Evolutionary conservation across 306 rosid genomes (phyloP), one percentile per base, ranked within the genome.

Genomic region (Casuarina glauca): DNA sequence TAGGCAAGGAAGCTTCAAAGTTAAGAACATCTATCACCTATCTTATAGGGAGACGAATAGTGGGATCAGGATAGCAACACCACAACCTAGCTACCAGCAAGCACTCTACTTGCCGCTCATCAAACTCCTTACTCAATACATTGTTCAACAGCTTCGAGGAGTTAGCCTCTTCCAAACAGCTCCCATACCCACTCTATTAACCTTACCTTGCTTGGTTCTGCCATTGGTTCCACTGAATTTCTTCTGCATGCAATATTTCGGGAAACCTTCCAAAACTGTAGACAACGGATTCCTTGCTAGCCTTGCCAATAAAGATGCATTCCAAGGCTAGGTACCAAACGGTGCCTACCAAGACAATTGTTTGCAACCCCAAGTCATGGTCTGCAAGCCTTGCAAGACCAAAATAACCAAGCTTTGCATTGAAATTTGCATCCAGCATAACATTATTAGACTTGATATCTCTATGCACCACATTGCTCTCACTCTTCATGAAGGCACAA

Each of bases 111-210:
- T 84, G 62, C 26, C 11, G n/a, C 58, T 77, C 83, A 51, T 84
- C 72, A 15, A 62, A 84, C 17, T 81, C 78, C 58, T 0, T 17
- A 0, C 45, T 49, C 45, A 84, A 69, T 45, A 80, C 35, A 73
- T 26, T 70, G 0, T 15, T 84, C 88, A 11, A 75, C 70, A 11
- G 85, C 82, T 77, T 81, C 75, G 3, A 80, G 38, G 43, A 81
- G 42, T 54, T 69, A 62, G 19, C 60, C 85, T 20, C 78, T 44
- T 32, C 88, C 88, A 42, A 81, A 81, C 13, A 84, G 82, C 4
- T 81, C 80, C 88, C 85, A 84, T 57, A 69, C 88, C 88, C 88
- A 84, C 75, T 84, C 85, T 72, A 84, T 78, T 4, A 84, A 75
- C 75, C 78, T 70, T 13, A 63, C 79, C 73, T 57, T 62, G 36